Evolutionary conservation across 306 rosid genomes (phyloP).

Genomic region (Datisca glomerata): DNA sequence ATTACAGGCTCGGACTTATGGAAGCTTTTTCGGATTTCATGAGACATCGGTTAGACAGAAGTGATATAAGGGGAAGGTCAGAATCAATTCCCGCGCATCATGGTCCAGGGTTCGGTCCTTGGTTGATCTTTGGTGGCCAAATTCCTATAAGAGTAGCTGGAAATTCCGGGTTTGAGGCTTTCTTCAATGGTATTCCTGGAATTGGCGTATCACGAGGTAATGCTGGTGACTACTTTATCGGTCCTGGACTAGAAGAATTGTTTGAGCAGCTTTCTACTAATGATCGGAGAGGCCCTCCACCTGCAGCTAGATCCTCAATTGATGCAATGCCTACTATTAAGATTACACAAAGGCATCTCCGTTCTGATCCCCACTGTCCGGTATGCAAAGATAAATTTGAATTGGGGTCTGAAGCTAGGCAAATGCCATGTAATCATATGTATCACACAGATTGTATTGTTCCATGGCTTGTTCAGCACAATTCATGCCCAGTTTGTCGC

Average conservation of each 20-base stretch:
- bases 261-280: slow-evolving; percentile 12
- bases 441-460: slow-evolving; percentile 15
- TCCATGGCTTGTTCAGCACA: slow-evolving; percentile 19
- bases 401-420: slow-evolving; percentile 13
- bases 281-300: slow-evolving; percentile 12
- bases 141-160: slow-evolving; percentile 4
- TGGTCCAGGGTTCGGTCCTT: slow-evolving; percentile 11
- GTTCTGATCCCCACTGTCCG: slow-evolving; percentile 15
- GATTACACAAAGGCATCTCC: slow-evolving; percentile 15
- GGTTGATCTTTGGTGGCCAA: slow-evolving; percentile 13
- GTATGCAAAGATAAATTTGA: slow-evolving; percentile 17
- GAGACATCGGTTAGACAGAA: slow-evolving; percentile 14
- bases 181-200: slow-evolving; percentile 13
- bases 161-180: slow-evolving; percentile 11
- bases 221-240: slow-evolving; percentile 11
- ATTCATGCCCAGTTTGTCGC: slow-evolving; percentile 17
- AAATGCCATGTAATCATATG: slow-evolving; percentile 16
- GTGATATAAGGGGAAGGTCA: slow-evolving; percentile 10
- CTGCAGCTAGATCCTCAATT: slow-evolving; percentile 12
- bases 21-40: slow-evolving; percentile 12
- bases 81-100: slow-evolving; percentile 11
- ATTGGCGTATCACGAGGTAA: slow-evolving; percentile 9
- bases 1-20: slow-evolving; percentile 7
- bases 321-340: slow-evolving; percentile 13
- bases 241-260: slow-evolving; percentile 17